Evolutionary conservation across 441 rosid genomes (phyloP).

Genomic region (Arabidopsis lyrata): DNA sequence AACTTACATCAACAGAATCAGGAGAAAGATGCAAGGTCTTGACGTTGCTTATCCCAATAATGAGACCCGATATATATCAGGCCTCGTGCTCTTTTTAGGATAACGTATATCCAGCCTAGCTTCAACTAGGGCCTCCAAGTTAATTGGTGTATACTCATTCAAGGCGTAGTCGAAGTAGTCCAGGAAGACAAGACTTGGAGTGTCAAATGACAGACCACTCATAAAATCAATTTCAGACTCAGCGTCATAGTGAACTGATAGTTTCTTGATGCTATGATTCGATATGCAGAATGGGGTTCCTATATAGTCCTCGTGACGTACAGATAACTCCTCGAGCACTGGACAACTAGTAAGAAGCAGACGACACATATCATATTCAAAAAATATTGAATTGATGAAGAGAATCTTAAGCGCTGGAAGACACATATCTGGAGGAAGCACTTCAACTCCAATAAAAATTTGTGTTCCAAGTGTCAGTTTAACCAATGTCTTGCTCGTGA

Average conservation of each 20-base stretch:
- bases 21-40: background rate
- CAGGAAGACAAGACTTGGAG: background rate
- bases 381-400: background rate
- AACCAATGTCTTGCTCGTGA: too few species aligned
- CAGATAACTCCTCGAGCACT: background rate
- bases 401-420: too few species aligned
- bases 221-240: background rate
- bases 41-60: background rate
- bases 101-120: background rate
- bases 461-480: too few species aligned
- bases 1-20: background rate
- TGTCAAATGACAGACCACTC: background rate
- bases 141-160: background rate
- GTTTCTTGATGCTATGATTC: background rate
- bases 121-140: background rate
- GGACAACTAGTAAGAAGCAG: slow-evolving; percentile 8
- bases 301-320: background rate
- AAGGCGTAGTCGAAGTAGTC: background rate
- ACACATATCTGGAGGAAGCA: too few species aligned
- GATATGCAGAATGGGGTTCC: background rate
- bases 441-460: too few species aligned
- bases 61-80: background rate
- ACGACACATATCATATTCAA: background rate
- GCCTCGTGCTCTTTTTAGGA: background rate
- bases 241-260: background rate